Conservation (phyloP, 257 asterid species). For the Solanum ossicruentum region DNA sequence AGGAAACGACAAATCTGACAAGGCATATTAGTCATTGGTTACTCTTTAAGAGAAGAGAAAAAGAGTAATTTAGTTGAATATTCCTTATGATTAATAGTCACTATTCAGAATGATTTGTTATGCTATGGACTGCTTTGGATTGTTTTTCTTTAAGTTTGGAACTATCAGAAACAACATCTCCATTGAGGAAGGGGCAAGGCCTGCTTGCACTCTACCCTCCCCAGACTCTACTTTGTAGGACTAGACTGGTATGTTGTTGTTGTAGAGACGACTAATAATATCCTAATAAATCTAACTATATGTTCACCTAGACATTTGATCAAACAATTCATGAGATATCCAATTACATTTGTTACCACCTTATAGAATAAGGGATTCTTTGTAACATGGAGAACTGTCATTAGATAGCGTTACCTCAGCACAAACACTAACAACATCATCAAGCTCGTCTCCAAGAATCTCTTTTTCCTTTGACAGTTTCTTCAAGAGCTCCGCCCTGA, state of each 20-base stretch:
- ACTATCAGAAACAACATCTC: neutral
- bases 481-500: slow-evolving; percentile 36
- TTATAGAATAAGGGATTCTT: neutral
- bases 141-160: neutral
- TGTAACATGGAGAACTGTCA: neutral
- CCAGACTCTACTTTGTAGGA: neutral
- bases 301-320: neutral
- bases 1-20: neutral
- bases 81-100: neutral
- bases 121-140: neutral
- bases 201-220: neutral
- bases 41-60: neutral
- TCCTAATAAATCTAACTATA: neutral
- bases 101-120: neutral
- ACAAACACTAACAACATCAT: slow-evolving; percentile 35
- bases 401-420: slow-evolving; percentile 12
- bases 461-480: slow-evolving; percentile 36
- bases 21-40: neutral
- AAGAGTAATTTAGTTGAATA: neutral
- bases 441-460: slow-evolving; percentile 37
- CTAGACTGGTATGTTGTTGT: neutral
- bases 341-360: neutral
- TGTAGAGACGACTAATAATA: neutral
- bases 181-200: neutral
- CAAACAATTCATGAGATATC: neutral